These are phyloP conservation scores for Tinospora cordifolia DNA, from an alignment of 164 flowering plant genomes.

Conservation along the genomic window DNA sequence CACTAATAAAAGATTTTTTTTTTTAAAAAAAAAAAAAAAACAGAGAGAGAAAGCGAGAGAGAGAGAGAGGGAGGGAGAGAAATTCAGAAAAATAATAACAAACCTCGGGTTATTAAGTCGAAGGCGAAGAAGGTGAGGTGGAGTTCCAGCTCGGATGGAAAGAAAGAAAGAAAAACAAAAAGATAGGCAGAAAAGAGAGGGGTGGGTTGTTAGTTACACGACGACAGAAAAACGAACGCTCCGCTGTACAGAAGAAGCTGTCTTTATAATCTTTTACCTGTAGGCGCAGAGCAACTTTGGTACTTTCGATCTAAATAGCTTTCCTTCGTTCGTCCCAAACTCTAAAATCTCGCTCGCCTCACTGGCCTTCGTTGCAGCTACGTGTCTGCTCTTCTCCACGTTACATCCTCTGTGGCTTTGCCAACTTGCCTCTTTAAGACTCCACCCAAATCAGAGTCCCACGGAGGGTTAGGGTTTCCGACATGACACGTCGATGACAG, in stretches of 20 bases:
- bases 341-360: background rate
- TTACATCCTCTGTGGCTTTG: background rate
- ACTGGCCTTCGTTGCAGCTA: background rate
- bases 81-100: slow-evolving; percentile 21
- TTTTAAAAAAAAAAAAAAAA: background rate
- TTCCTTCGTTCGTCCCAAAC: no score
- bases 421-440: background rate
- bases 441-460: background rate
- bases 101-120: slow-evolving; percentile 31
- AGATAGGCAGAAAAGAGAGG: background rate
- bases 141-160: slow-evolving; percentile 29
- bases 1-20: no score
- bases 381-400: slow-evolving; percentile 3
- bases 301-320: no score
- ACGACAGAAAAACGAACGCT: background rate
- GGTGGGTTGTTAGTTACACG: background rate
- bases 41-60: background rate
- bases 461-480: background rate
- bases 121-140: slow-evolving; percentile 25
- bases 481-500: background rate
- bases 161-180: background rate
- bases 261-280: background rate
- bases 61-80: background rate
- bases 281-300: background rate
- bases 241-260: background rate